phyloP scores from a whole-genome alignment of 2,329 filamentous ascomycete genomes.

The Fusarium heterosporum region DNA sequence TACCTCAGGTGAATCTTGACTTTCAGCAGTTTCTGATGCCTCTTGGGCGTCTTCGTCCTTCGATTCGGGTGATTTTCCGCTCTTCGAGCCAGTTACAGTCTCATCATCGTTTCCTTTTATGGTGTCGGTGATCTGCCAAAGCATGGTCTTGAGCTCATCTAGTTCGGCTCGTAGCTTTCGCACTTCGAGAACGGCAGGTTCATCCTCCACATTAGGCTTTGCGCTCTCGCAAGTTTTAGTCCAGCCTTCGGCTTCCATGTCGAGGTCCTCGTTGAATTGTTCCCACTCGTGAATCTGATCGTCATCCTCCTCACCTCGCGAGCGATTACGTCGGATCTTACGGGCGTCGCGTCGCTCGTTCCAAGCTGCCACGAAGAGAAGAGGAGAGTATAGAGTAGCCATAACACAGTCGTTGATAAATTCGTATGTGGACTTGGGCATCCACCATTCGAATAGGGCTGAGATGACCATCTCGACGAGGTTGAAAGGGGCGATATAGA shows the following conservation, averaged over 20 bases:
- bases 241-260: slow-evolving; percentile 90
- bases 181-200: slow-evolving; percentile 79
- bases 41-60: slow-evolving; percentile 21
- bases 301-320: slow-evolving; percentile 87
- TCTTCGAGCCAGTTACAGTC: slow-evolving; percentile 3
- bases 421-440: slow-evolving; percentile 79
- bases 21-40: slow-evolving; percentile 26
- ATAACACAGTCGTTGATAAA: slow-evolving; percentile 90
- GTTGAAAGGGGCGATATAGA: slow-evolving; percentile 97
- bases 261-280: slow-evolving; percentile 75
- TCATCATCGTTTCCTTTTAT: slow-evolving; percentile 29
- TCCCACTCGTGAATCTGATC: slow-evolving; percentile 95
- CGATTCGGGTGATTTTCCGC: slow-evolving; percentile 16
- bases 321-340: slow-evolving; percentile 78
- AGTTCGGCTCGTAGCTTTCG: slow-evolving; percentile 69
- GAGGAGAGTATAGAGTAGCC: slow-evolving; percentile 84
- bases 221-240: slow-evolving; percentile 79
- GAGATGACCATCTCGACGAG: slow-evolving; percentile 87
- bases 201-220: slow-evolving; percentile 84
- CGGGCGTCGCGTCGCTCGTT: slow-evolving; percentile 75
- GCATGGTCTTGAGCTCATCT: slow-evolving; percentile 64
- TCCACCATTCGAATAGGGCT: slow-evolving; percentile 93
- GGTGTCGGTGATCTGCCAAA: slow-evolving; percentile 52
- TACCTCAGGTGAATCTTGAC: slow-evolving; percentile 23
- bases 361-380: slow-evolving; percentile 82